Conservation (phyloP, 192 early-diverging fungal genomes). For the Spizellomyces punctatus region DNA sequence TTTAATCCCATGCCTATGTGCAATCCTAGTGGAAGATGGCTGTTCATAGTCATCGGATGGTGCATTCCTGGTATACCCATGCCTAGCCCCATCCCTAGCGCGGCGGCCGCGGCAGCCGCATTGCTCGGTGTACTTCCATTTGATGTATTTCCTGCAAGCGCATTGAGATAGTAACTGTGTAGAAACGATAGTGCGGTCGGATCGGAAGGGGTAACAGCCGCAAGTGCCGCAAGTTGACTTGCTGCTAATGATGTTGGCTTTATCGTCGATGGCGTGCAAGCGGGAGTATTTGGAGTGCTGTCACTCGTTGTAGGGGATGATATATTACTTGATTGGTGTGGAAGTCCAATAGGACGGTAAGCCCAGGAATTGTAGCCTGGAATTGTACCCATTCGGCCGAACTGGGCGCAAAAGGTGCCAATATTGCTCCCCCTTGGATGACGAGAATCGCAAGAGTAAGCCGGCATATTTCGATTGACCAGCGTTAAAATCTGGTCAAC, state of each 20-base stretch:
- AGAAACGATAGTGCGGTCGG: not conserved
- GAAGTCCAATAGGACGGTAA: conserved; percentile 6
- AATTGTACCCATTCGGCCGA: conserved; percentile 36
- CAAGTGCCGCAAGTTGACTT: not conserved
- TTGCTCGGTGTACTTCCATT: not conserved
- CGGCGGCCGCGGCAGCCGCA: not conserved
- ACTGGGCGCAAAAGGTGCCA: conserved; percentile 34
- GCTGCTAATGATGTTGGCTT: not conserved
- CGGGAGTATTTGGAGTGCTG: not conserved
- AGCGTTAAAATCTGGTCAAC: not conserved
- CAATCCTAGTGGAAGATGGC: not conserved
- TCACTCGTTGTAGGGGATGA: conserved; percentile 2
- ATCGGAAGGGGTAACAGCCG: not conserved
- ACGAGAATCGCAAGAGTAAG: not conserved
- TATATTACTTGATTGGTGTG: not conserved
- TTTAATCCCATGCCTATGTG: not conserved
- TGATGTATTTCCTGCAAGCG: not conserved
- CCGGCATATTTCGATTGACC: not conserved
- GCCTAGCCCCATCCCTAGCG: not conserved
- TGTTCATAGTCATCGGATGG: not conserved
- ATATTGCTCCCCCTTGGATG: conserved; percentile 35
- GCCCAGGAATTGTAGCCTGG: conserved; percentile 46
- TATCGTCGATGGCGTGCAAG: not conserved
- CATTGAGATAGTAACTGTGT: conserved; percentile 2
- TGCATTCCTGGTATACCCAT: not conserved